Base-by-base conservation (phyloP, 768 basidiomycete genomes). In the Butyriboletus loyo region DNA sequence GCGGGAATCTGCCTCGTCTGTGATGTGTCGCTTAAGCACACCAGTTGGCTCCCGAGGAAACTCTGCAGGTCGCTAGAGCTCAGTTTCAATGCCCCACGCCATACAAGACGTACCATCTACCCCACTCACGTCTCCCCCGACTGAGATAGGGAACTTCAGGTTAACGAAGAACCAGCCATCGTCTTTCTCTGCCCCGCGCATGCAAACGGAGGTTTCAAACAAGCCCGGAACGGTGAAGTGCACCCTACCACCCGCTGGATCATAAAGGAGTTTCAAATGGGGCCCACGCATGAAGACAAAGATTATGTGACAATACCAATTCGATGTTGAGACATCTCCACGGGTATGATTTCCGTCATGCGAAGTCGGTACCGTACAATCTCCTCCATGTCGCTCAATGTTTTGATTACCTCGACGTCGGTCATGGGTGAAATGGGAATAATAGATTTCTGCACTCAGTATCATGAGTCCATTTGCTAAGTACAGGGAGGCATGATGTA, bases 101-200 rank as follows among this genome's bases (percentile, higher is more conserved):
- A 32, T 28, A 19, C 21, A 17, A 27, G 10, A 54, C 61, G 21
- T 56, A 85, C 89, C 87, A 78, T 90, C 84, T 51, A 84, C 72
- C 13, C 82, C 82, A 32, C 85, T 87, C 36, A 82, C 72, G 64
- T 89, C 89, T 13, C 89, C 89, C 15, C 85, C 85, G 7, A 90
- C 77, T 30, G 72, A 83, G 39, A 92, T 81, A 27, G 86, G 72
- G 61, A 92, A 92, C 61, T 87, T 84, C 0, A 87, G 85, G 52
- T 81, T 73, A 21, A 89, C 85, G 56, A 92, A 86, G 69, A 94
- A 94, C 93, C 93, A 97, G 2, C 86, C 84, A 54, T 90, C 88
- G 41, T 79, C 75, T 54, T 75, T 72, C 54, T 82, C 78, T 19
- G 81, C 85, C 21, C 90, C 92, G 49, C 80, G 79, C 49, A 93